Evolutionary conservation across 495 filamentous ascomycete species (phyloP), one percentile per base, ranked within the genome.

Genomic region (Hypoxylon fragiforme): DNA sequence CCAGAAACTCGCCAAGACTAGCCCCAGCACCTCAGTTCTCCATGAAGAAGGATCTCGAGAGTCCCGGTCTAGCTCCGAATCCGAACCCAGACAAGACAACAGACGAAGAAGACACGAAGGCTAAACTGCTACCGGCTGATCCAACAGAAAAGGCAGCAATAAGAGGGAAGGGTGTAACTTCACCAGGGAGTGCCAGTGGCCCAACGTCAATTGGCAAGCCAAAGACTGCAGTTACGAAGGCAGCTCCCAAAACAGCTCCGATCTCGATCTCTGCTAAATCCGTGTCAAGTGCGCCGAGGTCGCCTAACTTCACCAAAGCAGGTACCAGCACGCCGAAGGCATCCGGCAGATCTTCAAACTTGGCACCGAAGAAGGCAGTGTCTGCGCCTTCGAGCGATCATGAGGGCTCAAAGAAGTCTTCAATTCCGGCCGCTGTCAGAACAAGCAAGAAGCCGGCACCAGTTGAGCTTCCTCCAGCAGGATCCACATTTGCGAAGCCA

Each of bases 401-500:
- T 2, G 45, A 50, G 24, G 50, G 64, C 3, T 40, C 70, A 12
- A 71, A 70, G 32, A 60, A 66, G 20, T 60, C 59, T 16, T 21
- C 57, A 9, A 16, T 45, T 12, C 20, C 44, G 1, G 26, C 54
- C 6, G 32, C 52, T 4, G 36, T 50, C 15, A 64, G 50, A 44
- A 16, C 57, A 9, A 26, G 11, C 24, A 73, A 72, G 60, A 75
- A 66, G 34, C 68, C 74, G 31, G 54, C 65, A 1, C 50, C 70
- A 7, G 54, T 73, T 18, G 57, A 72, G 14, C 56, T 65, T 7
- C 68, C 68, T 3, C 61, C 73, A 9, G 58, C 71, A 1, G 46
- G 62, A 36, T 69, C 66, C 45, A 73, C 70, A n/a, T 75, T 77
- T 57, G 68, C 70, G 24, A 89, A 87, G 62, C 76, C 84, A 15